A percentile compares a stretch with the other conserved stretches of the same genome.
Evolutionary conservation across 1,284 basidiomycete genomes (phyloP).

Genomic region (Peniophora sp.): DNA sequence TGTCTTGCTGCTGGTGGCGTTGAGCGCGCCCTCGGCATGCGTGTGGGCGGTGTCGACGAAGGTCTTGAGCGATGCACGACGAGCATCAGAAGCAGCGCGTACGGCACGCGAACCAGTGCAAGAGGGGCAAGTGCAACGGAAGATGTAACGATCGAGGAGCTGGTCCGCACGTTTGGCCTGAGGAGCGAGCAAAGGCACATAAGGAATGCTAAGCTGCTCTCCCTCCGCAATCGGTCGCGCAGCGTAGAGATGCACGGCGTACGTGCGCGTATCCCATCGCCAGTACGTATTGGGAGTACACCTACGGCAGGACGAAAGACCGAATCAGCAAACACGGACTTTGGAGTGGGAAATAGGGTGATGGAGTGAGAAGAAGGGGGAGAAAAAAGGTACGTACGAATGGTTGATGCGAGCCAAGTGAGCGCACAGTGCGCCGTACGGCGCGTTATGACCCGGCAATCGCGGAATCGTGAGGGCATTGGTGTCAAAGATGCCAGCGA

Average conservation of each 20-base stretch:
- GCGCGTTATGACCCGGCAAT: conserved; percentile 3
- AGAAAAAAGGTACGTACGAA: not conserved
- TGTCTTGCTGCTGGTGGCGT: not conserved
- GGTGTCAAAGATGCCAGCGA: conserved; percentile 4
- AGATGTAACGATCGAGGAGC: conserved; percentile 4
- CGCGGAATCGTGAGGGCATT: conserved; percentile 5
- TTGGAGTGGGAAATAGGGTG: not conserved
- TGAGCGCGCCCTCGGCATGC: not conserved
- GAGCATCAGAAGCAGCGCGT: conserved; percentile 1
- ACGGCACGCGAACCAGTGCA: conserved; percentile 1
- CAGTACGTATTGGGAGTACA: conserved; percentile 7
- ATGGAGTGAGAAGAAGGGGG: too few species aligned
- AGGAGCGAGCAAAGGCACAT: conserved; percentile 4
- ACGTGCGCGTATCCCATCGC: conserved; percentile 4
- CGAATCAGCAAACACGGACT: too few species aligned
- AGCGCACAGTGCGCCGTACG: conserved; percentile 5
- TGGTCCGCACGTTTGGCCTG: not conserved
- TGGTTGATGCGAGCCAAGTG: conserved; percentile 7
- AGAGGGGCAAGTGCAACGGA: conserved; percentile 5
- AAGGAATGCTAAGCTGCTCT: conserved; percentile 6
- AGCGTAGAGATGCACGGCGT: conserved; percentile 5
- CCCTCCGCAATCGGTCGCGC: conserved; percentile 4
- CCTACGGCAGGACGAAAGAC: not conserved
- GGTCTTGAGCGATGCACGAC: not conserved
- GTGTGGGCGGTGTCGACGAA: not conserved